Evolutionary conservation across 306 rosid species (phyloP).

Genomic region (Mucuna pruriens): DNA sequence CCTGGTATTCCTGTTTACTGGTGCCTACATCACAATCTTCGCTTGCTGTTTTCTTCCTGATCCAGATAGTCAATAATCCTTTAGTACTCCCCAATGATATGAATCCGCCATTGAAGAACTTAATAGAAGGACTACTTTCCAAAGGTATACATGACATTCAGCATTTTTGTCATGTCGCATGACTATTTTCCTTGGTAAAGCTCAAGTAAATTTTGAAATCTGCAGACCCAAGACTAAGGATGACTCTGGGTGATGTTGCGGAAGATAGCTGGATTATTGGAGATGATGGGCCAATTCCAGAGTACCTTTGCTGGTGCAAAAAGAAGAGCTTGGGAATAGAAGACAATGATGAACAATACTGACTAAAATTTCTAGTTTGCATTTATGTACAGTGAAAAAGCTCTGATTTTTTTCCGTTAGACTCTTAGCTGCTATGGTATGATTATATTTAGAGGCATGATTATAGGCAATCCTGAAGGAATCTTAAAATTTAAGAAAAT

Average conservation of each 20-base stretch:
- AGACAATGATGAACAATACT: conserved; percentile 48
- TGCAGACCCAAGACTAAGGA: conserved; percentile 80
- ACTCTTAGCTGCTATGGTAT: not conserved
- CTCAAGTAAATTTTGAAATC: conserved; percentile 9
- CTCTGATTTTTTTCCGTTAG: not conserved
- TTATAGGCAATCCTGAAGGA: conserved; percentile 10
- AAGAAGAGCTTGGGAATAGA: conserved; percentile 55
- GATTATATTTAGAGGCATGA: not conserved
- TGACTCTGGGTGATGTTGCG: conserved; percentile 71
- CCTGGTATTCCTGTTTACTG: conserved; percentile 19
- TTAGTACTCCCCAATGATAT: conserved; percentile 71
- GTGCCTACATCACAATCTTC: not conserved
- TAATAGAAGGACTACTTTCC: conserved; percentile 86
- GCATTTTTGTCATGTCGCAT: not conserved
- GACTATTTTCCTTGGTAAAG: not conserved
- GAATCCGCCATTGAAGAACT: conserved; percentile 68
- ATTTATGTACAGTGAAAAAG: conserved; percentile 48
- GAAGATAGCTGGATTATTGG: conserved; percentile 83
- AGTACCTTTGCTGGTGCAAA: conserved; percentile 83
- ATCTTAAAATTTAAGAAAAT: conserved; percentile 16
- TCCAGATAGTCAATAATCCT: conserved; percentile 86
- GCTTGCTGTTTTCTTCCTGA: conserved; percentile 23
- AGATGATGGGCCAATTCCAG: conserved; percentile 80
- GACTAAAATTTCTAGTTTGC: conserved; percentile 41
- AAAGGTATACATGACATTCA: conserved; percentile 63